Evolutionary conservation across 306 rosid genomes (phyloP), one percentile per base, ranked within the genome.

Genomic region (Potentilla sterilis): DNA sequence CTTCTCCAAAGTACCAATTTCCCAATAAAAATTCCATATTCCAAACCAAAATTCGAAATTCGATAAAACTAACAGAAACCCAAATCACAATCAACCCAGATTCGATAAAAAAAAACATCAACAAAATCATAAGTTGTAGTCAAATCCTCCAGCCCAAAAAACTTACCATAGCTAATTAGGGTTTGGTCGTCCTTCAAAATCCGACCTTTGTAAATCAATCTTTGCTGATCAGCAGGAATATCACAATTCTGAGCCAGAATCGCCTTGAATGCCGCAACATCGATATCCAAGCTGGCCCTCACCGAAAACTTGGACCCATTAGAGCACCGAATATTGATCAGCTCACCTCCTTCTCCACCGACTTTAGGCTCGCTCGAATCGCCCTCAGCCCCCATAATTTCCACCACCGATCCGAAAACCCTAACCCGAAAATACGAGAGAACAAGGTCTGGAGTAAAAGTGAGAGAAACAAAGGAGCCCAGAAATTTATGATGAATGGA

Each of bases 161-260:
- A 19, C 80, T 46, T 78, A 86, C 87, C 89, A 73, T 83, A 86
- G 40, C 81, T 77, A 7, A 35, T 59, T 9, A 86, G 83, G 77
- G 83, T 86, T 62, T 86, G 83, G 76, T 86, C 89, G 42, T 86
- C 85, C 81, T 86, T 86, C 79, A 86, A 78, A 64, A 86, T 86
- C 19, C 87, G 89, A 72, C 89, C 89, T 51, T 86, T 86, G 75
- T 86, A 86, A 76, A 86, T 86, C 81, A 86, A 73, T 59, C 87
- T 67, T 72, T 86, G 89, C 81, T 81, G 89, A 58, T 78, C 83
- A 72, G 81, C 81, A 43, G 87, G 89, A 13, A 83, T 78, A 75
- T 83, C 83, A 63, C 85, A 83, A 70, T 75, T 86, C 75, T 78
- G 89, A 75, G 89, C 73, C 52, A 86, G 12, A 58, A 73, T 32